A percentile compares a stretch with the other conserved stretches of the same genome.
phyloP scores from a whole-genome alignment of 2,329 filamentous ascomycete genomes.

The Tothia fuscella region DNA sequence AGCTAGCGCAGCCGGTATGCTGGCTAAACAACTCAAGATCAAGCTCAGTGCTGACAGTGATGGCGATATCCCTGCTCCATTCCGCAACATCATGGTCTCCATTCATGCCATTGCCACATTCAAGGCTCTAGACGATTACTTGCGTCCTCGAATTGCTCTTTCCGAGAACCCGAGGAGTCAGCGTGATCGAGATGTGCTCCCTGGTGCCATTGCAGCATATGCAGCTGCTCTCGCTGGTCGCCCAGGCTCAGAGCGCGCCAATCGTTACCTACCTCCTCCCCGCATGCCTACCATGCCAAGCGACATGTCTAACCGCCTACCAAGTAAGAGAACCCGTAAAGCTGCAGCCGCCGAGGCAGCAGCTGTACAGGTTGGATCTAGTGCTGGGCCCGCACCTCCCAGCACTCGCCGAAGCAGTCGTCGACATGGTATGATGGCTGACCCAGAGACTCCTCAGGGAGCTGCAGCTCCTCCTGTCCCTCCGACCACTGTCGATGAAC shows the following conservation, averaged over 20 bases:
- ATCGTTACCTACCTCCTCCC: slow-evolving; percentile 10
- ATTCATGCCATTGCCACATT: slow-evolving; percentile 98
- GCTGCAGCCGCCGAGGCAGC: neutral
- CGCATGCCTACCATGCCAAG: slow-evolving; percentile 25
- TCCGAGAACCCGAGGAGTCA: slow-evolving; percentile 60
- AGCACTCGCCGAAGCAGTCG: slow-evolving; percentile 50
- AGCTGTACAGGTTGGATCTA: slow-evolving; percentile 11
- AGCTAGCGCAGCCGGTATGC: slow-evolving; percentile 86
- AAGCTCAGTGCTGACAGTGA: slow-evolving; percentile 82
- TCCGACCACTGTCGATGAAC: slow-evolving; percentile 47
- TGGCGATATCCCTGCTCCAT: slow-evolving; percentile 76
- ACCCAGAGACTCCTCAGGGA: neutral
- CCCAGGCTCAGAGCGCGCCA: slow-evolving; percentile 14
- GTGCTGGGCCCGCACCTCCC: slow-evolving; percentile 32
- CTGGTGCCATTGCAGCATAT: slow-evolving; percentile 62
- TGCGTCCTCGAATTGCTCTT: slow-evolving; percentile 76
- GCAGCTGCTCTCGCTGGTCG: slow-evolving; percentile 58
- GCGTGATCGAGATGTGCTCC: slow-evolving; percentile 42
- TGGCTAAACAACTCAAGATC: slow-evolving; percentile 87
- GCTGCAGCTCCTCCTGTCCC: slow-evolving; percentile 38
- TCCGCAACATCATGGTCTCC: slow-evolving; percentile 92
- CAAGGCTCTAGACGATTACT: slow-evolving; percentile 90
- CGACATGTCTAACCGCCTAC: slow-evolving; percentile 21
- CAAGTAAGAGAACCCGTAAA: slow-evolving; percentile 17
- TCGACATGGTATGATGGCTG: slow-evolving; percentile 30